Evolutionary conservation across 768 basidiomycete species (phyloP).

Genomic region (Amanita phalloides): DNA sequence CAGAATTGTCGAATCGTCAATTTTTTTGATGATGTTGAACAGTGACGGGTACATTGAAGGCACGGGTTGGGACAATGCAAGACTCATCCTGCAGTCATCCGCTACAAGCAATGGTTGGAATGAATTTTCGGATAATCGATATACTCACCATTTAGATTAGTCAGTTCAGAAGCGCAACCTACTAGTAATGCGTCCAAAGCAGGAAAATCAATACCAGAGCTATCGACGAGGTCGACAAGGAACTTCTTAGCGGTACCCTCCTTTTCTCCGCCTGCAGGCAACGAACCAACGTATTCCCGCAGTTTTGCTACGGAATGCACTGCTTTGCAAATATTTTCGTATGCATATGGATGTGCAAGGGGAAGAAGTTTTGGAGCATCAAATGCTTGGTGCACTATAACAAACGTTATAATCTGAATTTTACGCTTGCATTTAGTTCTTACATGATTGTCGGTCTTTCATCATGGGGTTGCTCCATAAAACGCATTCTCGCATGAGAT

Average conservation of each 20-base stretch:
- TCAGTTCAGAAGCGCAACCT: constrained; percentile 22
- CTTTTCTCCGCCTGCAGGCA: constrained; percentile 49
- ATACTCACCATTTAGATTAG: constrained; percentile 23
- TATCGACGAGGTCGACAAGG: constrained; percentile 51
- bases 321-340: constrained; percentile 39
- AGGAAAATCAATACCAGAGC: constrained; percentile 52
- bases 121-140: not conserved
- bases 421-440: not conserved
- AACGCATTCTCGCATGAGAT: constrained; percentile 46
- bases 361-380: constrained; percentile 36
- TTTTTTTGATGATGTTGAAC: constrained; percentile 29
- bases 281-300: constrained; percentile 37
- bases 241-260: constrained; percentile 54
- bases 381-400: not conserved
- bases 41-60: constrained; percentile 32
- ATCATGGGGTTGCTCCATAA: constrained; percentile 18
- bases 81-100: constrained; percentile 36
- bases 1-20: constrained; percentile 39
- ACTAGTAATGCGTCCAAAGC: constrained; percentile 37
- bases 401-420: not conserved
- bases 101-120: constrained; percentile 20
- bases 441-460: constrained; percentile 5
- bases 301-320: constrained; percentile 50
- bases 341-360: constrained; percentile 49
- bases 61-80: constrained; percentile 53